phyloP scores from a whole-genome alignment of 2,329 filamentous ascomycete genomes.

The Metarhizium humberi region DNA sequence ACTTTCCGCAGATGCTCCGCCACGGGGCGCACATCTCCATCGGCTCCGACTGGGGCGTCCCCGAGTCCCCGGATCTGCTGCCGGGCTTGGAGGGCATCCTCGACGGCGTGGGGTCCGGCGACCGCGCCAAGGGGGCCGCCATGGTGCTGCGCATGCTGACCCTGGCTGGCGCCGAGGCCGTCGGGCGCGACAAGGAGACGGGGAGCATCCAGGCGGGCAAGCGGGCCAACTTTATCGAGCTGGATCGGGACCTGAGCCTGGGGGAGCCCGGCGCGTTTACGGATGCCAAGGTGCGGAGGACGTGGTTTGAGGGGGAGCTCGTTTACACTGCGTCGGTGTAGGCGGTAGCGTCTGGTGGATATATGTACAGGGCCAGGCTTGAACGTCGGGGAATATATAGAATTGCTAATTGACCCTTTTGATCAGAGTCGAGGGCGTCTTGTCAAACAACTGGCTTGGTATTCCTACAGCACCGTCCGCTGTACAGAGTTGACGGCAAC shows the following conservation, averaged over 20 bases:
- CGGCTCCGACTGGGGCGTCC: constrained; percentile 2
- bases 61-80: background rate
- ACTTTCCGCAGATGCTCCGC: background rate
- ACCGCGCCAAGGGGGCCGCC: too few relatives aligned
- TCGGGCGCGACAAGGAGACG: background rate
- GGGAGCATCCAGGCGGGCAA: constrained; percentile 1
- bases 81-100: background rate
- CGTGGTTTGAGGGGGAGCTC: background rate
- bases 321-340: background rate
- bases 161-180: background rate
- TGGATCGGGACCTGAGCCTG: background rate
- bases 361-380: too few relatives aligned
- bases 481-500: too few relatives aligned
- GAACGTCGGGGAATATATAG: too few relatives aligned
- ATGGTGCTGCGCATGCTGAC: too few relatives aligned
- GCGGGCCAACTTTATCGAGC: constrained; percentile 1
- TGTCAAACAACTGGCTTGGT: too few relatives aligned
- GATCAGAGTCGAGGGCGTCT: too few relatives aligned
- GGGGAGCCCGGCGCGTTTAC: background rate
- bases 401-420: too few relatives aligned
- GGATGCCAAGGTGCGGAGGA: too few relatives aligned
- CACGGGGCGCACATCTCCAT: constrained; percentile 1
- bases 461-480: too few relatives aligned
- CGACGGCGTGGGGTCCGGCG: too few relatives aligned
- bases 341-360: too few relatives aligned